Conservation (phyloP, 148 eudicot genomes). For the Spergularia bocconei region DNA sequence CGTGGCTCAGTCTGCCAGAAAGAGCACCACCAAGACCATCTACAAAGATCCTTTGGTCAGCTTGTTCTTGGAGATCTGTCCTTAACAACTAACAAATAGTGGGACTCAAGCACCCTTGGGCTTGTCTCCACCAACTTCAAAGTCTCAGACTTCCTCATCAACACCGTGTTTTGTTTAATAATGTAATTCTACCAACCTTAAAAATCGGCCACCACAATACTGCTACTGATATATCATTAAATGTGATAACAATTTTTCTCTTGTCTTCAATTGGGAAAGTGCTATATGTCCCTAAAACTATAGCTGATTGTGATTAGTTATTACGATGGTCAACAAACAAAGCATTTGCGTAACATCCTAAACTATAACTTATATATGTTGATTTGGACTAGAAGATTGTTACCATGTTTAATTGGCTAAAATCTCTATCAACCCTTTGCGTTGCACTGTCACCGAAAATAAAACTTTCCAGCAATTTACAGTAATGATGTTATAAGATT, state of each 20-base stretch:
- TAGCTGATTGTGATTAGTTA: background rate
- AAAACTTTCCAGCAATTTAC: background rate
- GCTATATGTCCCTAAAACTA: background rate
- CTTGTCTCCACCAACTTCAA: background rate
- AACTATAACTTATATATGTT: background rate
- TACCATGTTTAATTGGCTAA: background rate
- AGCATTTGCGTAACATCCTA: background rate
- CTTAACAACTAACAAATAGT: background rate
- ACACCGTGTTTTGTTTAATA: background rate
- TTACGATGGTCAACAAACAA: background rate
- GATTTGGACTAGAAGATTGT: background rate
- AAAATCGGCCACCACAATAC: background rate
- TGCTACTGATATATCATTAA: background rate
- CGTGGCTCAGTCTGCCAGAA: background rate
- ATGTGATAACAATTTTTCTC: background rate
- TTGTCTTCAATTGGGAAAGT: background rate
- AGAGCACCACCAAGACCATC: background rate
- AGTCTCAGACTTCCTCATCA: background rate
- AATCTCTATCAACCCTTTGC: background rate
- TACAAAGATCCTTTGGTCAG: background rate
- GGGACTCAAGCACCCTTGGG: background rate
- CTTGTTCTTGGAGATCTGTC: background rate
- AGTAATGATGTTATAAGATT: background rate
- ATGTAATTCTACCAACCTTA: background rate
- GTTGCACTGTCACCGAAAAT: background rate